Conservation (phyloP, 306 rosid genomes). For the peach (Prunus persica) region Prunus_persica_NCBIv2 NC_034012.1:18177501-18178000, state of each 20-base stretch:
- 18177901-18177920: constrained; percentile 44
- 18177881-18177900: constrained; percentile 61
- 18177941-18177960: constrained; percentile 43
- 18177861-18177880: constrained; percentile 54
- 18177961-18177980: constrained; percentile 72
- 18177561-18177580: too few relatives aligned
- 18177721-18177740: constrained; percentile 59
- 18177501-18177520: background rate
- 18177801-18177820: constrained; percentile 63
- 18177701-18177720: background rate
- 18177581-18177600: too few relatives aligned
- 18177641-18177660: too few relatives aligned
- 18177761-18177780: constrained; percentile 54
- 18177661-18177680: background rate
- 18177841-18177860: constrained; percentile 77
- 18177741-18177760: constrained; percentile 58
- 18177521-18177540: too few relatives aligned
- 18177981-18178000: constrained; percentile 55
- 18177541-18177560: too few relatives aligned
- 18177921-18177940: constrained; percentile 37
- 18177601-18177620: too few relatives aligned
- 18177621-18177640: background rate
- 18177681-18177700: background rate
- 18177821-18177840: constrained; percentile 89
- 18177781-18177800: constrained; percentile 61